These are phyloP conservation scores for Epichloe brachyelytri DNA, from an alignment of 2,329 filamentous ascomycete genomes.

Conservation along the genomic window DNA sequence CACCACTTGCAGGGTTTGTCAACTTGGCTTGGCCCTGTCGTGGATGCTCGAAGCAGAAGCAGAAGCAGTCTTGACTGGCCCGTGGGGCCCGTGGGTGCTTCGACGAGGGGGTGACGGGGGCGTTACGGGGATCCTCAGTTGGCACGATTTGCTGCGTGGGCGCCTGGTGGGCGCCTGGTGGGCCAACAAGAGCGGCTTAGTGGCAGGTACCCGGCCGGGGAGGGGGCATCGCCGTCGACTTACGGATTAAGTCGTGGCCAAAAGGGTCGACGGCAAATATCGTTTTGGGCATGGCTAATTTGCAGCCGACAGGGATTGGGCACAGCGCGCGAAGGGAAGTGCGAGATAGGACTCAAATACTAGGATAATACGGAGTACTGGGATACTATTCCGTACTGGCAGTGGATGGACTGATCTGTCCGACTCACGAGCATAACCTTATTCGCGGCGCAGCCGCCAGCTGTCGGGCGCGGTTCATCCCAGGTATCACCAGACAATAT, in stretches of 20 bases:
- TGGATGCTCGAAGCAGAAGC: background rate
- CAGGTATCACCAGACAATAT: too few species aligned
- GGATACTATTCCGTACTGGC: background rate
- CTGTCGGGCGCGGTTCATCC: too few species aligned
- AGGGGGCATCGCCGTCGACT: background rate
- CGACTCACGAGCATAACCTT: too few species aligned
- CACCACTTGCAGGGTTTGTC: background rate
- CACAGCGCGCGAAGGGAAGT: background rate
- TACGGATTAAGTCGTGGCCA: background rate
- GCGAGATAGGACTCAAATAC: too few species aligned
- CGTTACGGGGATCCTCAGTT: background rate
- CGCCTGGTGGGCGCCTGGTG: background rate
- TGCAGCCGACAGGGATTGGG: background rate
- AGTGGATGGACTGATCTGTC: background rate
- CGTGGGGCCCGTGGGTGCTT: background rate
- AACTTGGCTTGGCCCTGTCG: background rate
- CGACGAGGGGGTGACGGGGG: background rate
- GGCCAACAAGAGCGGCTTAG: conserved; percentile 2
- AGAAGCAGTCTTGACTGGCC: too few species aligned
- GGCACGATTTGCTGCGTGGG: background rate
- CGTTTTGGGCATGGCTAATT: background rate
- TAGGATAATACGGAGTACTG: too few species aligned
- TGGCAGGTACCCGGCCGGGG: conserved; percentile 3
- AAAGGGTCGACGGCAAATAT: background rate
- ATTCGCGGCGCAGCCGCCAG: too few species aligned